phyloP scores from a whole-genome alignment of 352 stramenopile genomes.

The Phytopythium vexans region DNA sequence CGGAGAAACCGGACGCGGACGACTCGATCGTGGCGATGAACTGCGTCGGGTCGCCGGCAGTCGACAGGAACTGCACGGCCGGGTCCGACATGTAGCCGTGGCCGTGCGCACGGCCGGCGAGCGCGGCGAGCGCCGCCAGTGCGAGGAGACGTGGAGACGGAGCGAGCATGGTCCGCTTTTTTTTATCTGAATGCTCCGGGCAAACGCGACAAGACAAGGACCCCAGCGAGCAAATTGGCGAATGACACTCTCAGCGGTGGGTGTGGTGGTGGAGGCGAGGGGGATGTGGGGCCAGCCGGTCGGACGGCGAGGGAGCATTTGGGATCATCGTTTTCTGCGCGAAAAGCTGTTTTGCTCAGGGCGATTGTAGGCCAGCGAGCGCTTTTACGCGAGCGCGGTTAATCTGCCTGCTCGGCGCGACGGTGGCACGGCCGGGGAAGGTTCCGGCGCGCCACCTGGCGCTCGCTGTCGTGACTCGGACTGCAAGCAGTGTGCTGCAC shows the following conservation, averaged over 20 bases:
- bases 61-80: constrained; percentile 16
- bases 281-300: too few species aligned
- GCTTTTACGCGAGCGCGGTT: too few species aligned
- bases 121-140: constrained; percentile 9
- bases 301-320: neutral
- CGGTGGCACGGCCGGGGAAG: too few species aligned
- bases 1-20: constrained; percentile 16
- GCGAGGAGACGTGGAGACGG: too few species aligned
- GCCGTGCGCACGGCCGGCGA: constrained; percentile 8
- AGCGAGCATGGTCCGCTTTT: too few species aligned
- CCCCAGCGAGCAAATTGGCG: constrained; percentile 8
- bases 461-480: too few species aligned
- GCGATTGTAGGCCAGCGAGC: neutral
- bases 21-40: constrained; percentile 29
- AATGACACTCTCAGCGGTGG: constrained; percentile 2
- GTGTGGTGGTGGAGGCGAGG: too few species aligned
- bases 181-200: too few species aligned
- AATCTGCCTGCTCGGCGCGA: too few species aligned
- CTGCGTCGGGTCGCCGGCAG: constrained; percentile 16
- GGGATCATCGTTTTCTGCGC: neutral
- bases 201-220: neutral
- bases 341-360: neutral
- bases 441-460: too few species aligned
- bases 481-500: too few species aligned
- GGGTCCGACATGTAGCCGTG: constrained; percentile 24